These are phyloP conservation scores for Allium fistulosum DNA, from an alignment of 106 monocot genomes.

Conservation along the genomic window DNA sequence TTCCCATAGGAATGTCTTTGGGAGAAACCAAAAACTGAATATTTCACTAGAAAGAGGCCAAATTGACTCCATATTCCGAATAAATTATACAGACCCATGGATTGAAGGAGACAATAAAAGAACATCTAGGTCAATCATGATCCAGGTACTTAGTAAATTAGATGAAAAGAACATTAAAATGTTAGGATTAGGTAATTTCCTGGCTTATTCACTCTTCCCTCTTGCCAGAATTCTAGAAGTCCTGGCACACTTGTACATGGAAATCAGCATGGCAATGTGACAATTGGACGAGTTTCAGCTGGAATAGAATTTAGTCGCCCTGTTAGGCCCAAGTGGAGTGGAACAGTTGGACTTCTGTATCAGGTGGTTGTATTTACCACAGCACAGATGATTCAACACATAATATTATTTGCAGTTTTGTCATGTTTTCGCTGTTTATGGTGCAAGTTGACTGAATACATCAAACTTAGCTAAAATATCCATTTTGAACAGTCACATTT, in stretches of 20 bases:
- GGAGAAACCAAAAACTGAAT: slow-evolving; percentile 92
- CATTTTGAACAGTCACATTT: too few species aligned
- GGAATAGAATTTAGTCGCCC: slow-evolving; percentile 89
- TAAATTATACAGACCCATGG: slow-evolving; percentile 98
- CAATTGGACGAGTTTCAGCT: slow-evolving; percentile 77
- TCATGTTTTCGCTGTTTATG: too few species aligned
- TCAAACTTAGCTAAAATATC: too few species aligned
- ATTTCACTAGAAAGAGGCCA: slow-evolving; percentile 95
- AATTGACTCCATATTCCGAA: slow-evolving; percentile 90
- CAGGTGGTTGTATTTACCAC: slow-evolving; percentile 35
- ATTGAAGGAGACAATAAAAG: slow-evolving; percentile 95
- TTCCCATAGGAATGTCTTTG: slow-evolving; percentile 98
- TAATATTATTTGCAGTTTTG: too few species aligned
- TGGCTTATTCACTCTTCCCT: slow-evolving; percentile 2
- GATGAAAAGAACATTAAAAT: too few species aligned
- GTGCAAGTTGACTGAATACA: too few species aligned
- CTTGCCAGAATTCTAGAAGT: slow-evolving; percentile 78
- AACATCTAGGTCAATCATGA: slow-evolving; percentile 82
- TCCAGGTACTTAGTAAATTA: slow-evolving; percentile 51
- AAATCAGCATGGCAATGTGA: slow-evolving; percentile 46
- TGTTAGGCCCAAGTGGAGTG: slow-evolving; percentile 94
- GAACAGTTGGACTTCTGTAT: slow-evolving; percentile 77
- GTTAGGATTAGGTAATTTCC: not conserved
- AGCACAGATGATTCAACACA: too few species aligned
- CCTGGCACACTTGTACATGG: slow-evolving; percentile 98